These are phyloP conservation scores for Nemania abortiva DNA, from an alignment of 2,329 filamentous ascomycete species.

Conservation along the genomic window DNA sequence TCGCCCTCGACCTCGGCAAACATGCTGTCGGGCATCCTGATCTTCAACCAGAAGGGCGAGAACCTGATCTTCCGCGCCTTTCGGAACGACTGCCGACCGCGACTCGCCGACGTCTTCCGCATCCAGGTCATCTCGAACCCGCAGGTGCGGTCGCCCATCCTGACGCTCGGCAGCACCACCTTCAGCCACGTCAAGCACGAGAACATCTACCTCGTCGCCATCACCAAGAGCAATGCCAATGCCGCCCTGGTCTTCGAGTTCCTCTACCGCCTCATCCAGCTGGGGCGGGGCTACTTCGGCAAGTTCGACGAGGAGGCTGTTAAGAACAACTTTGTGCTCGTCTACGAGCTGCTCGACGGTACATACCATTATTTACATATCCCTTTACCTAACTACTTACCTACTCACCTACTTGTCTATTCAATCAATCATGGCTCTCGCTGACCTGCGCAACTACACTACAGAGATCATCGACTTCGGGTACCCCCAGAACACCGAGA, in stretches of 20 bases:
- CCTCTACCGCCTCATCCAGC: conserved; percentile 87
- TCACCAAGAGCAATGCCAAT: conserved; percentile 99
- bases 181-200: conserved; percentile 99
- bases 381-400: not conserved
- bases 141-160: conserved; percentile 95
- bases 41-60: conserved; percentile 99
- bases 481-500: conserved; percentile 98
- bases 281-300: conserved; percentile 96
- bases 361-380: conserved; percentile 29
- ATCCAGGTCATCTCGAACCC: conserved; percentile 99
- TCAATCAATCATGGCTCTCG: not conserved
- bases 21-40: conserved; percentile 96
- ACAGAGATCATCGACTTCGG: conserved; percentile 98
- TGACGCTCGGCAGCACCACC: conserved; percentile 96
- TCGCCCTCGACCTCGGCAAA: conserved; percentile 52
- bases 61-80: conserved; percentile 99
- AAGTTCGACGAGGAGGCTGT: conserved; percentile 99
- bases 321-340: conserved; percentile 99
- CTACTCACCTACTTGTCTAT: not conserved
- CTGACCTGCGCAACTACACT: conserved; percentile 12
- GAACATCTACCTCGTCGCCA: conserved; percentile 97
- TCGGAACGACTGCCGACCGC: conserved; percentile 96
- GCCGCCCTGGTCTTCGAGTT: conserved; percentile 98
- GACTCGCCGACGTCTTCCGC: conserved; percentile 97
- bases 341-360: conserved; percentile 97